These are phyloP conservation scores for Dictyostelium discoideum DNA, from an alignment of 78 protist species.

Conservation along the genomic window DNA sequence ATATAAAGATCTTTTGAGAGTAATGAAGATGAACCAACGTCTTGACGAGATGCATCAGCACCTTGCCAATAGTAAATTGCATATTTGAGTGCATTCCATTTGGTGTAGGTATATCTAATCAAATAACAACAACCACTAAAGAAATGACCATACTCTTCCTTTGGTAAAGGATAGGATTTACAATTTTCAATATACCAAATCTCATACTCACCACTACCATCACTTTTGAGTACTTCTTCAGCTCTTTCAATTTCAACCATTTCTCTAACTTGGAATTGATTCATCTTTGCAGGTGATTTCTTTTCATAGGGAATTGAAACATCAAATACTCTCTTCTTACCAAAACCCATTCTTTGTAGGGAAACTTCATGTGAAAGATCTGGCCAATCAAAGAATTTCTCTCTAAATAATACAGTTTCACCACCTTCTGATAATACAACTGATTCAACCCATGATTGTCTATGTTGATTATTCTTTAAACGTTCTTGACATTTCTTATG, in stretches of 20 bases:
- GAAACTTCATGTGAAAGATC: constrained; percentile 71
- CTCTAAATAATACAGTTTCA: constrained; percentile 71
- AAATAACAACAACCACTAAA: constrained; percentile 60
- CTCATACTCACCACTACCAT: constrained; percentile 40
- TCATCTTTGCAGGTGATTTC: constrained; percentile 56
- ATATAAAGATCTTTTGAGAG: constrained; percentile 54
- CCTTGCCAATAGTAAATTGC: constrained; percentile 68
- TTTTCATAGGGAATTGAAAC: constrained; percentile 67
- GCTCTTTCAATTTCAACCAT: constrained; percentile 49
- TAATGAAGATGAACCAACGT: constrained; percentile 46
- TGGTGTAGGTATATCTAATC: constrained; percentile 58
- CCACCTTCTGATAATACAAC: constrained; percentile 76
- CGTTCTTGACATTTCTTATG: constrained; percentile 37
- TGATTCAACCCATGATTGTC: constrained; percentile 49
- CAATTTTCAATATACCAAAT: constrained; percentile 63
- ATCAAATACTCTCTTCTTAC: constrained; percentile 33
- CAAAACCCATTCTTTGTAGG: constrained; percentile 55
- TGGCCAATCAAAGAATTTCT: constrained; percentile 81
- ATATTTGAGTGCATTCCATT: constrained; percentile 61
- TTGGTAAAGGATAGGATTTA: constrained; percentile 32
- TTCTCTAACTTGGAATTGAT: constrained; percentile 39
- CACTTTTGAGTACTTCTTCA: constrained; percentile 21
- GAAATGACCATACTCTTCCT: constrained; percentile 72
- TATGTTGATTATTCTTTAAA: neutral
- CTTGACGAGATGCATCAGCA: constrained; percentile 52